Conservation (phyloP, 2,329 filamentous ascomycete genomes). For the Fusarium redolens region DNA sequence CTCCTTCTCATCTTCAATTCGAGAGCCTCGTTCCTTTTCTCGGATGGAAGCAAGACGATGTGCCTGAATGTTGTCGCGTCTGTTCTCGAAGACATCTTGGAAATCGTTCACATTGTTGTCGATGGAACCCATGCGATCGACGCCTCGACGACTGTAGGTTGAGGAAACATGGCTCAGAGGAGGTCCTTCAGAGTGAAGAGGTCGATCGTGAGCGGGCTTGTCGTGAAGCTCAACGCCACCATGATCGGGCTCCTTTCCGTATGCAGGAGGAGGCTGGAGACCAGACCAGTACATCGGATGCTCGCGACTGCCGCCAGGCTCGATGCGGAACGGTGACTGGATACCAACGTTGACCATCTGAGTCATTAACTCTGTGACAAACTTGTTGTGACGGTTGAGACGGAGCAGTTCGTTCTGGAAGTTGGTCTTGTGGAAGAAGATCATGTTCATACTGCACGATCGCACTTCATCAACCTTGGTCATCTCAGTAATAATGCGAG, state of each 20-base stretch:
- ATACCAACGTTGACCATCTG: conserved; percentile 86
- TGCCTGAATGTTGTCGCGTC: conserved; percentile 51
- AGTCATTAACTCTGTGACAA: conserved; percentile 90
- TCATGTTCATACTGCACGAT: conserved; percentile 87
- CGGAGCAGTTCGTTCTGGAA: conserved; percentile 95
- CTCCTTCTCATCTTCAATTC: conserved; percentile 44
- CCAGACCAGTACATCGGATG: conserved; percentile 70
- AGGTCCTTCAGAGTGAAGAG: conserved; percentile 25
- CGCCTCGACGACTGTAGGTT: conserved; percentile 25
- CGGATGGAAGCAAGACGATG: conserved; percentile 53
- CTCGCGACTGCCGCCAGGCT: conserved; percentile 76
- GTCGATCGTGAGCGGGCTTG: conserved; percentile 7
- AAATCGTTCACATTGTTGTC: conserved; percentile 55
- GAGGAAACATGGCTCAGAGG: conserved; percentile 27
- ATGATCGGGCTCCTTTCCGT: conserved; percentile 45
- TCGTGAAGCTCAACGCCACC: conserved; percentile 24
- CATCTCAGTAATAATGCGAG: conserved; percentile 87
- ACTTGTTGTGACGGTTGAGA: conserved; percentile 91
- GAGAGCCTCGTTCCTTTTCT: conserved; percentile 51
- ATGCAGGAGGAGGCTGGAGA: conserved; percentile 50
- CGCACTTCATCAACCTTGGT: conserved; percentile 83
- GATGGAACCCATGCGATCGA: conserved; percentile 46
- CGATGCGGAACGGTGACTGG: conserved; percentile 73
- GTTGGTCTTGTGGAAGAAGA: conserved; percentile 98
- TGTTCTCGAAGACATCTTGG: conserved; percentile 59